phyloP scores from a whole-genome alignment of 768 basidiomycete genomes.

The Tricholoma matsutake region DNA sequence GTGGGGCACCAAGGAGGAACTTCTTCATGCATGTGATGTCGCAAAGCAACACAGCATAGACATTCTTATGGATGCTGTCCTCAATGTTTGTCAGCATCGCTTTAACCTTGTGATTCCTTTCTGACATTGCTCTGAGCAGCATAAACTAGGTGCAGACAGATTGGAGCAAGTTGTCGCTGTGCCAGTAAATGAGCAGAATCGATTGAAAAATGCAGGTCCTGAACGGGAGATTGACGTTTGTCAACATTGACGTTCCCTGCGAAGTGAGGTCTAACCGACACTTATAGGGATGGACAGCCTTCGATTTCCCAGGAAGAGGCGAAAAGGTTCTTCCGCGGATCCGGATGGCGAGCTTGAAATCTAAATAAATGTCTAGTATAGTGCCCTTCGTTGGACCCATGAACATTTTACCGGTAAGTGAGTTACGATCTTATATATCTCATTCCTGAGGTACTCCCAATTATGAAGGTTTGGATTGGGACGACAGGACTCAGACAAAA shows the following conservation, averaged over 20 bases:
- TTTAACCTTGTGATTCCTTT: constrained; percentile 6
- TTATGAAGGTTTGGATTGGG: constrained; percentile 75
- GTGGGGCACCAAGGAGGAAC: constrained; percentile 86
- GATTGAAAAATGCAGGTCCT: constrained; percentile 57
- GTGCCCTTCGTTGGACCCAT: constrained; percentile 66
- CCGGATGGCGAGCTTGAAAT: neutral
- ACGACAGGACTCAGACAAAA: constrained; percentile 58
- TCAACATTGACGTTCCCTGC: neutral
- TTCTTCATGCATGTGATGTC: constrained; percentile 62
- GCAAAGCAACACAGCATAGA: constrained; percentile 71
- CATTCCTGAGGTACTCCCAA: neutral
- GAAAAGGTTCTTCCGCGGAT: constrained; percentile 49
- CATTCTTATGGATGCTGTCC: constrained; percentile 81
- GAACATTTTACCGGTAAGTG: constrained; percentile 74
- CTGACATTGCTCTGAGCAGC: constrained; percentile 38
- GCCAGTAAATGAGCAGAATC: constrained; percentile 66
- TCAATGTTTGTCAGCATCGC: constrained; percentile 58
- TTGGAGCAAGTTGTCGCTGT: constrained; percentile 66
- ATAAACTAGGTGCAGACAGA: constrained; percentile 83
- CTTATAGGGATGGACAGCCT: constrained; percentile 78
- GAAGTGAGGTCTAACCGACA: constrained; percentile 1
- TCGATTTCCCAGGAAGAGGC: constrained; percentile 75
- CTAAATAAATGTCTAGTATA: constrained; percentile 49
- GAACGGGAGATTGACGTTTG: constrained; percentile 65
- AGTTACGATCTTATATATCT: neutral